Conservation (phyloP, 2,329 filamentous ascomycete species). For the Raffaelea albimanens region DNA sequence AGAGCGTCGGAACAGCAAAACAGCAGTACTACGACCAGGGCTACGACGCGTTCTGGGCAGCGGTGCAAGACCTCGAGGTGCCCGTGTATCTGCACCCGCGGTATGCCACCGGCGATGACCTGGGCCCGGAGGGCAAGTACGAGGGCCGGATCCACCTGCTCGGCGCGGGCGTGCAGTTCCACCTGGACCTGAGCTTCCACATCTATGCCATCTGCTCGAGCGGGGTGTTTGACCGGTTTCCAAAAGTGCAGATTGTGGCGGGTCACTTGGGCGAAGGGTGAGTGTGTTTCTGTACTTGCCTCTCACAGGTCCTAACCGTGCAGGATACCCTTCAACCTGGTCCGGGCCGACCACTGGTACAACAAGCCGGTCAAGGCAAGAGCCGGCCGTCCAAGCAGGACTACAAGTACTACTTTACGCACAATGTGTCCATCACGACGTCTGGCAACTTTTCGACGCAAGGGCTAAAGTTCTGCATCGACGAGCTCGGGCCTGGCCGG, state of each 20-base stretch:
- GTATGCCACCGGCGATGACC: conserved; percentile 20
- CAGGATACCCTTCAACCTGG: conserved; percentile 31
- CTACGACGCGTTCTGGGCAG: conserved; percentile 22
- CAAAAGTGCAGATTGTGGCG: conserved; percentile 28
- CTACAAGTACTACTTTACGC: conserved; percentile 28
- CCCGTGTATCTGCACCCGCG: conserved; percentile 26
- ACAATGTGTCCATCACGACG: conserved; percentile 31
- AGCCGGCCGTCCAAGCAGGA: conserved; percentile 27
- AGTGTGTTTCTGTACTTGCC: conserved; percentile 6
- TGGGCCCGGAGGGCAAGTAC: conserved; percentile 17
- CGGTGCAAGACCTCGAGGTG: conserved; percentile 21
- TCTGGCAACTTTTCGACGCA: conserved; percentile 30
- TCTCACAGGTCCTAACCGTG: background rate
- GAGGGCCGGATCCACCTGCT: conserved; percentile 22
- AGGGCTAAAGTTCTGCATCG: conserved; percentile 29
- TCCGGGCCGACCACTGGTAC: conserved; percentile 31
- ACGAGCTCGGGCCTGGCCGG: conserved; percentile 26
- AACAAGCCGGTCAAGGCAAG: conserved; percentile 29
- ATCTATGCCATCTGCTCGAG: conserved; percentile 33
- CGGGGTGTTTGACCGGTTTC: conserved; percentile 31
- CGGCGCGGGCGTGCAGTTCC: conserved; percentile 26
- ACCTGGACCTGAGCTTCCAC: conserved; percentile 33
- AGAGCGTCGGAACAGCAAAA: conserved; percentile 12
- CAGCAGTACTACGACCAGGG: conserved; percentile 23
- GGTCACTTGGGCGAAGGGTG: conserved; percentile 33